phyloP scores from a whole-genome alignment of 352 stramenopile species.

The Phytophthora sansomeana region DNA sequence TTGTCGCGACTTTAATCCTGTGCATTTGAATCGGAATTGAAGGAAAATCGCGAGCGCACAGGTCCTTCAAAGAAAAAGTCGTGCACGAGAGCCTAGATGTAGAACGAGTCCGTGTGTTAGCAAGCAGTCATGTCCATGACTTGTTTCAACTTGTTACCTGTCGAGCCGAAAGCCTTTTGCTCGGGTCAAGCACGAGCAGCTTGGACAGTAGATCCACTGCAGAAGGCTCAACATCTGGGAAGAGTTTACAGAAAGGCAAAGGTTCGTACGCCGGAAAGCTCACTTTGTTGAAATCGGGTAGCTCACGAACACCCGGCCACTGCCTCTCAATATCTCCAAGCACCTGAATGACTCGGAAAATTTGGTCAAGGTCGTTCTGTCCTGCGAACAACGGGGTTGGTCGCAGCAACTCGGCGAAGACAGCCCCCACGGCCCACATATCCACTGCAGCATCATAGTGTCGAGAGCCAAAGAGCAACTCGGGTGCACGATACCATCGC shows the following conservation, averaged over 20 bases:
- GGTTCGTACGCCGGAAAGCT: slow-evolving; percentile 63
- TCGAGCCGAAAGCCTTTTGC: slow-evolving; percentile 45
- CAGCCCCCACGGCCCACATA: slow-evolving; percentile 75
- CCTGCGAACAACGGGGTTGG: slow-evolving; percentile 76
- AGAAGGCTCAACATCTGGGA: slow-evolving; percentile 49
- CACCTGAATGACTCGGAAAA: slow-evolving; percentile 77
- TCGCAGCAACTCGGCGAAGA: slow-evolving; percentile 74
- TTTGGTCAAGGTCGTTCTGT: slow-evolving; percentile 85
- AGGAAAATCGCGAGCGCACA: slow-evolving; percentile 29
- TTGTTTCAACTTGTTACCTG: slow-evolving; percentile 35
- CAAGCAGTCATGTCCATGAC: neutral
- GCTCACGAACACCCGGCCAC: slow-evolving; percentile 57
- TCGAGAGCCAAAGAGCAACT: slow-evolving; percentile 78
- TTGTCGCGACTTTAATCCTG: neutral
- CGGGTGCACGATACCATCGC: slow-evolving; percentile 85
- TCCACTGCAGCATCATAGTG: slow-evolving; percentile 72
- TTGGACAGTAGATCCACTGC: slow-evolving; percentile 66
- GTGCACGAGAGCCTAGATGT: slow-evolving; percentile 44
- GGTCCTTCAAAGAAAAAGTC: slow-evolving; percentile 58
- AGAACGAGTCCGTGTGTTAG: neutral
- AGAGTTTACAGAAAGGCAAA: slow-evolving; percentile 49
- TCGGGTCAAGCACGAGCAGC: slow-evolving; percentile 33
- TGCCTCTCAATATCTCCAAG: slow-evolving; percentile 61
- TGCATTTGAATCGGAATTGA: neutral
- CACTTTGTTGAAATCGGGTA: slow-evolving; percentile 81